These are phyloP conservation scores for Exophiala spinifera DNA, from an alignment of 2,329 filamentous ascomycete genomes.

Conservation along the genomic window DNA sequence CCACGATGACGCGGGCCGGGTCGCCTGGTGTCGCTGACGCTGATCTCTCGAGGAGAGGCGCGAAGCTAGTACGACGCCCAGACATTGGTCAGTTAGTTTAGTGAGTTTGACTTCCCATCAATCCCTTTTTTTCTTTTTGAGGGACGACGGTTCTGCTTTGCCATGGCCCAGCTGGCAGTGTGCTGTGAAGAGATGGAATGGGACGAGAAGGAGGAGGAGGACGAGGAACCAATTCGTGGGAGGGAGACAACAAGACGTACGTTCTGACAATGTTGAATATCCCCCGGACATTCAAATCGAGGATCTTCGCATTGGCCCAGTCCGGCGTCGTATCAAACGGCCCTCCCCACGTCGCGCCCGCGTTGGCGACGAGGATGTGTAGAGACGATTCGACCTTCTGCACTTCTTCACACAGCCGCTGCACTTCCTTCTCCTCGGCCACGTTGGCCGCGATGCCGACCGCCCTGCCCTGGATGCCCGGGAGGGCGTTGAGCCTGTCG, in stretches of 20 bases:
- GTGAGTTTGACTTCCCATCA: too few species aligned
- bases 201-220: too few species aligned
- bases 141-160: too few species aligned
- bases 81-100: too few species aligned
- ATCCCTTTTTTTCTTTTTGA: too few species aligned
- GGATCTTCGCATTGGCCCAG: constrained; percentile 36
- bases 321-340: constrained; percentile 39
- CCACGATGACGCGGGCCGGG: constrained; percentile 39
- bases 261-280: constrained; percentile 39
- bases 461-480: constrained; percentile 32
- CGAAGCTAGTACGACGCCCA: constrained; percentile 33
- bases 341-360: constrained; percentile 40
- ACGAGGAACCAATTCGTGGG: too few species aligned
- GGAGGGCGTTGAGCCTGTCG: constrained; percentile 38
- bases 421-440: constrained; percentile 37
- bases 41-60: constrained; percentile 36
- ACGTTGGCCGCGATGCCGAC: constrained; percentile 39
- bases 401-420: constrained; percentile 34
- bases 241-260: constrained; percentile 26
- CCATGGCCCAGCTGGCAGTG: too few species aligned
- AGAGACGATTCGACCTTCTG: constrained; percentile 33
- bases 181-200: too few species aligned
- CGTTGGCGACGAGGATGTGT: constrained; percentile 41
- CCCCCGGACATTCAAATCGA: constrained; percentile 41
- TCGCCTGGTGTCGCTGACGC: constrained; percentile 34